Conservation (phyloP, 371 early-diverging fungal species). For the Mortierella sp. region DNA sequence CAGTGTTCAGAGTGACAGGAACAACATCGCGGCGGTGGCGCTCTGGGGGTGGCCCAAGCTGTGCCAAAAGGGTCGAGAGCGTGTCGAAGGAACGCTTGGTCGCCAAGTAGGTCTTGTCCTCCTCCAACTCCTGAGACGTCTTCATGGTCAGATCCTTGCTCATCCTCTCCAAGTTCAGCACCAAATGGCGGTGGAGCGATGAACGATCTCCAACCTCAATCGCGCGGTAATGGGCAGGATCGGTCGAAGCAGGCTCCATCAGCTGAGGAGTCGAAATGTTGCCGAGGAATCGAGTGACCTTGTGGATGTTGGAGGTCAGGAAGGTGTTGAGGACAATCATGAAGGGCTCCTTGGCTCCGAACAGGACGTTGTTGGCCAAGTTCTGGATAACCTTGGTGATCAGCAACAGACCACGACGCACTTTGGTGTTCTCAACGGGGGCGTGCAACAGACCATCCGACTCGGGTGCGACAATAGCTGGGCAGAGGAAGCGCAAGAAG, state of each 20-base stretch:
- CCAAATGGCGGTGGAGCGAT: slow-evolving; percentile 75
- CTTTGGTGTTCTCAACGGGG: slow-evolving; percentile 68
- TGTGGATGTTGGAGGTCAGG: slow-evolving; percentile 79
- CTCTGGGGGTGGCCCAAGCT: slow-evolving; percentile 87
- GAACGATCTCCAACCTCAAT: slow-evolving; percentile 75
- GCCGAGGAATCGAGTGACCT: slow-evolving; percentile 72
- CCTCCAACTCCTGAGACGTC: slow-evolving; percentile 47
- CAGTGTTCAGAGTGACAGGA: slow-evolving; percentile 64
- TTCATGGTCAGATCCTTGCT: slow-evolving; percentile 71
- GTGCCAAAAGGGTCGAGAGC: slow-evolving; percentile 86
- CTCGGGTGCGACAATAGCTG: slow-evolving; percentile 94
- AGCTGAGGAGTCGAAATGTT: slow-evolving; percentile 65
- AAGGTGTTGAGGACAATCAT: slow-evolving; percentile 93
- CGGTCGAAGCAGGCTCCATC: slow-evolving; percentile 47
- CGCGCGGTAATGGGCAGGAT: slow-evolving; percentile 58
- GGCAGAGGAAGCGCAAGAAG: slow-evolving; percentile 96
- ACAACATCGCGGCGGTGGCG: slow-evolving; percentile 63
- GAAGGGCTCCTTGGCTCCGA: slow-evolving; percentile 93
- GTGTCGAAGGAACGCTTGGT: slow-evolving; percentile 75
- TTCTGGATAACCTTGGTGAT: slow-evolving; percentile 96
- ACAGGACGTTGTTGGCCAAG: slow-evolving; percentile 93
- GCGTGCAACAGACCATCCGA: slow-evolving; percentile 70
- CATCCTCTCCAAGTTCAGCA: slow-evolving; percentile 81
- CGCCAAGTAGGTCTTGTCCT: slow-evolving; percentile 55
- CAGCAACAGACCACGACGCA: slow-evolving; percentile 89